Evolutionary conservation across 2,329 filamentous ascomycete species (phyloP).

Genomic region (Cladosporium sp.): DNA sequence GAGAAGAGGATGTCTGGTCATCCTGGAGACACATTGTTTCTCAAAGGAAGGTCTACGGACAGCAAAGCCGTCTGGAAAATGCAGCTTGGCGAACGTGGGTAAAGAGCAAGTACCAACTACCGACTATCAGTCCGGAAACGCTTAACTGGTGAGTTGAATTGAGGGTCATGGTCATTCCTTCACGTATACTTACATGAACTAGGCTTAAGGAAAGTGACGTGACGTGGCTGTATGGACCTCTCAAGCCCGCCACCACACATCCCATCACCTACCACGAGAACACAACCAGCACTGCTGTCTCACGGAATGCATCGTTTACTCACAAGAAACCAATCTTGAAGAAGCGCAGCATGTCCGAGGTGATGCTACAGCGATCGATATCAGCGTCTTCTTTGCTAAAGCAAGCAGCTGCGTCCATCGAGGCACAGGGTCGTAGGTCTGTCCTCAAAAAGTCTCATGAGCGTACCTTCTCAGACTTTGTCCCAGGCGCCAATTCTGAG

Average conservation of each 20-base stretch:
- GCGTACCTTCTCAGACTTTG: constrained; percentile 64
- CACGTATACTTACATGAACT: constrained; percentile 35
- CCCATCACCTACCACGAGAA: constrained; percentile 50
- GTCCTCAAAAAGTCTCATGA: constrained; percentile 83
- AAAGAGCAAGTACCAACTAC: constrained; percentile 83
- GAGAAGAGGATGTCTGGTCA: constrained; percentile 94
- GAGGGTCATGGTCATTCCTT: not conserved
- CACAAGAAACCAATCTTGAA: constrained; percentile 92
- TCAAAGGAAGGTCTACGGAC: constrained; percentile 74
- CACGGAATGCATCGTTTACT: constrained; percentile 66
- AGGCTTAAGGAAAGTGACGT: constrained; percentile 98
- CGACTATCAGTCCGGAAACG: constrained; percentile 85
- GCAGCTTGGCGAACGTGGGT: constrained; percentile 97
- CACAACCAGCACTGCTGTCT: constrained; percentile 56
- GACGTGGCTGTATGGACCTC: constrained; percentile 93
- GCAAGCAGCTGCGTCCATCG: constrained; percentile 81
- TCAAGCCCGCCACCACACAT: constrained; percentile 70
- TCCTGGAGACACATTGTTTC: constrained; percentile 93
- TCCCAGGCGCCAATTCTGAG: constrained; percentile 60
- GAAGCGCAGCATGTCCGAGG: constrained; percentile 93
- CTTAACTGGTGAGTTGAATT: constrained; percentile 76
- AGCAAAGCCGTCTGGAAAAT: constrained; percentile 83
- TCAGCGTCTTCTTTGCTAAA: constrained; percentile 87
- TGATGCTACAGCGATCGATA: constrained; percentile 86
- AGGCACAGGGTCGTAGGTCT: constrained; percentile 68